These are phyloP conservation scores for Mallotus nudiflorus DNA, from an alignment of 345 rosid species.

Conservation along the genomic window DNA sequence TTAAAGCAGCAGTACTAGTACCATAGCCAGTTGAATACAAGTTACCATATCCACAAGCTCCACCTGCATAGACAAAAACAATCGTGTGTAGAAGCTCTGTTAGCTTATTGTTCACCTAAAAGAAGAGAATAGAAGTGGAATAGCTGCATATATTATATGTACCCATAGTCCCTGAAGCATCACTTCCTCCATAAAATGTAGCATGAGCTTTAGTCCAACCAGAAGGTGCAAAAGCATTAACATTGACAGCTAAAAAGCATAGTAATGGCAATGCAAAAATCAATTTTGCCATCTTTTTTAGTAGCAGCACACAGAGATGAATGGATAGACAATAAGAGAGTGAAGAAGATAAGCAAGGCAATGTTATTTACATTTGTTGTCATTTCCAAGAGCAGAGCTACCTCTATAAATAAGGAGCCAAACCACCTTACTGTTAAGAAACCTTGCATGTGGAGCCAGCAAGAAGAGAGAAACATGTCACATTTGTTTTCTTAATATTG, in stretches of 20 bases:
- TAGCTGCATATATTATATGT: no score
- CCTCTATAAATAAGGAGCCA: constrained; percentile 36
- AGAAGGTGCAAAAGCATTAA: constrained; percentile 50
- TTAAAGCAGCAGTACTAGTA: constrained; percentile 30
- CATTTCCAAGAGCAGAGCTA: constrained; percentile 21
- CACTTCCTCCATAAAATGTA: constrained; percentile 18
- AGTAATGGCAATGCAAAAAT: constrained; percentile 27
- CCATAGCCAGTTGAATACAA: constrained; percentile 35
- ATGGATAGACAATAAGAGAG: not conserved
- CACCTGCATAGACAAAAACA: constrained; percentile 15
- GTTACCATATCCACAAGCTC: constrained; percentile 38
- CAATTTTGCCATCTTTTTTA: constrained; percentile 37
- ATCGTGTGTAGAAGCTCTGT: not conserved
- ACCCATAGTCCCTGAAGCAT: constrained; percentile 34
- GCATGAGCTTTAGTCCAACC: constrained; percentile 34
- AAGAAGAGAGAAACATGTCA: constrained; percentile 15
- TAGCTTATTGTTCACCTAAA: not conserved
- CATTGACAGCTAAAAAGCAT: constrained; percentile 28
- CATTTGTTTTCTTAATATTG: constrained; percentile 3
- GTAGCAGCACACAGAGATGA: not conserved
- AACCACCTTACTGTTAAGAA: constrained; percentile 18
- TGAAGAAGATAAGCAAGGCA: not conserved
- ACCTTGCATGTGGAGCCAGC: constrained; percentile 43
- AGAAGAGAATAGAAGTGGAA: not conserved
- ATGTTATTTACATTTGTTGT: constrained; percentile 16